Evolutionary conservation across 139 green algal species (phyloP).

Genomic region (Volvox reticuliferus): DNA sequence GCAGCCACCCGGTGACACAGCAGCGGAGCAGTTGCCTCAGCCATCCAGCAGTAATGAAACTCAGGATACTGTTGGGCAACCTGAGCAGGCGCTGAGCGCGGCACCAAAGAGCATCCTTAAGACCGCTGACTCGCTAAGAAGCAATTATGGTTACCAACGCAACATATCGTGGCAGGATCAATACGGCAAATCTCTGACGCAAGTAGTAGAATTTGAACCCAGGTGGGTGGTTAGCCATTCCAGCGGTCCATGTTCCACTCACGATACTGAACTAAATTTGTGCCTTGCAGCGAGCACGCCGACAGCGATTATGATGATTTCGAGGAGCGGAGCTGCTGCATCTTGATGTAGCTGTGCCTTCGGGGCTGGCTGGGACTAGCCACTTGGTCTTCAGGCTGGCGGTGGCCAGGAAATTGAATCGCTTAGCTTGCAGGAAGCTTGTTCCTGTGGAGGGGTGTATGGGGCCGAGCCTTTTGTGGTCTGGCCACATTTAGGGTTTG

Average conservation of each 20-base stretch:
- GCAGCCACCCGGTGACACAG: neutral
- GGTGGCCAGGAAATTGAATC: neutral
- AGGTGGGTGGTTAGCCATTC: conserved; percentile 23
- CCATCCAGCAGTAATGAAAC: neutral
- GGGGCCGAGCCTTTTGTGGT: neutral
- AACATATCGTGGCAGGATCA: conserved; percentile 53
- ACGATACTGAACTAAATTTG: neutral
- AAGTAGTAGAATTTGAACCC: conserved; percentile 51
- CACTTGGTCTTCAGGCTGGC: neutral
- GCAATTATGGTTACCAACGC: conserved; percentile 24
- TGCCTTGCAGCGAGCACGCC: conserved; percentile 23
- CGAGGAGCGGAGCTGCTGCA: conserved; percentile 34
- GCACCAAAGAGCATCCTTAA: conserved; percentile 27
- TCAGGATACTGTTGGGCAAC: neutral
- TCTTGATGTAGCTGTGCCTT: conserved; percentile 6
- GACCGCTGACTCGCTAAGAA: conserved; percentile 19
- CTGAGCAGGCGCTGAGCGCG: neutral
- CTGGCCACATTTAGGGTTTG: neutral
- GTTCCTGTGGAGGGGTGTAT: neutral
- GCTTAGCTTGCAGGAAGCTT: neutral
- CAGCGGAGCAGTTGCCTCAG: conserved; percentile 29
- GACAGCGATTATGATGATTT: conserved; percentile 40
- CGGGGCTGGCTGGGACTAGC: neutral
- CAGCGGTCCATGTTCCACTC: neutral
- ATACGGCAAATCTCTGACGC: conserved; percentile 31